These are phyloP conservation scores for Rhododendron vialii DNA, from an alignment of 148 eudicot species.

Conservation along the genomic window DNA sequence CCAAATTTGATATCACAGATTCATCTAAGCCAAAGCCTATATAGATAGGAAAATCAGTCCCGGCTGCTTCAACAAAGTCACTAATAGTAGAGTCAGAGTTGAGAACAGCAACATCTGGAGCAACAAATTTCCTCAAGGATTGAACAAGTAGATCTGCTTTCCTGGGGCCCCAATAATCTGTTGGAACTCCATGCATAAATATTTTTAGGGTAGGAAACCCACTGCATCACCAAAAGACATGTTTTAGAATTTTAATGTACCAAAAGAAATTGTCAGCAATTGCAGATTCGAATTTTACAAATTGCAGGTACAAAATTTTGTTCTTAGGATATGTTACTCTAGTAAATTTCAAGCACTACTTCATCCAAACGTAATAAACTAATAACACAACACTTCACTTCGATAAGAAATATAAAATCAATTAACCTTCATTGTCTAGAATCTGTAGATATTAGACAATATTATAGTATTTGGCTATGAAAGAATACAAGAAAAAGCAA, in stretches of 20 bases:
- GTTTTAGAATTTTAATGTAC: neutral
- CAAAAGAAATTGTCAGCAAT: neutral
- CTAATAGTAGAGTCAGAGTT: conserved; percentile 61
- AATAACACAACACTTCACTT: neutral
- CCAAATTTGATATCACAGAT: conserved; percentile 57
- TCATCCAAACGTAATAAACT: neutral
- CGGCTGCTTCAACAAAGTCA: conserved; percentile 69
- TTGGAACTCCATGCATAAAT: conserved; percentile 83
- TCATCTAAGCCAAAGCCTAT: conserved; percentile 89
- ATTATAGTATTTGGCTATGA: neutral
- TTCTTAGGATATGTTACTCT: neutral
- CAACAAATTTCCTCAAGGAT: conserved; percentile 80
- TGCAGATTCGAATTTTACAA: neutral
- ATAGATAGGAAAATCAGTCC: conserved; percentile 70
- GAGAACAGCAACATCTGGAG: conserved; percentile 76
- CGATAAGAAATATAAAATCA: neutral
- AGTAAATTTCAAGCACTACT: neutral
- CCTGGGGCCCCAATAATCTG: conserved; percentile 80
- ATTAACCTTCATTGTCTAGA: neutral
- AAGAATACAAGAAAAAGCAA: neutral
- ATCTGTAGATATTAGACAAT: neutral
- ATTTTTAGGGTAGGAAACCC: conserved; percentile 92
- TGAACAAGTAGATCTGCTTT: conserved; percentile 67
- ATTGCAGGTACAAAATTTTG: neutral
- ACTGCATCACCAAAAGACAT: conserved; percentile 40